Percentiles rank a stretch among this genome's conserved stretches.
phyloP scores from a whole-genome alignment of 371 early-diverging fungal genomes.

The Mortierella sp. region DNA sequence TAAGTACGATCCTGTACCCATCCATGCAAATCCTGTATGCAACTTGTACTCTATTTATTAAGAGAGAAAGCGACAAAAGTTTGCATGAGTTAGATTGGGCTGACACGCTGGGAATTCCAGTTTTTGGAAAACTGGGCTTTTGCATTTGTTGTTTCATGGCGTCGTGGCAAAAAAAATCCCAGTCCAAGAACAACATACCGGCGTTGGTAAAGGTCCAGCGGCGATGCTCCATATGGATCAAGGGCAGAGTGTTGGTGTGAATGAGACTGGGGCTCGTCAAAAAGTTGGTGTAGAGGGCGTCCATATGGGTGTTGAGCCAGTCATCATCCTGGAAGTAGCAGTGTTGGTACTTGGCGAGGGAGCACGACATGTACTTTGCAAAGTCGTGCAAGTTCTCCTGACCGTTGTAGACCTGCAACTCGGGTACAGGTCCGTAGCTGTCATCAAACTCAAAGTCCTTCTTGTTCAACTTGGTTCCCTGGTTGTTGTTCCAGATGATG shows the following conservation, averaged over 20 bases:
- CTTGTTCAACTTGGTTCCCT: slow-evolving; percentile 32
- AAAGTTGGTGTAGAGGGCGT: slow-evolving; percentile 74
- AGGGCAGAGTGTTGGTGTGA: slow-evolving; percentile 71
- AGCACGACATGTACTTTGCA: slow-evolving; percentile 72
- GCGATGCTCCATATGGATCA: slow-evolving; percentile 67
- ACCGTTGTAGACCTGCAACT: slow-evolving; percentile 61
- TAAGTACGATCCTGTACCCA: slow-evolving; percentile 72
- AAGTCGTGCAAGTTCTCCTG: slow-evolving; percentile 67
- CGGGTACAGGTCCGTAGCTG: slow-evolving; percentile 41
- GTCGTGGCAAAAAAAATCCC: not conserved
- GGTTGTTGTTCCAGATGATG: slow-evolving; percentile 66
- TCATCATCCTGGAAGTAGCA: slow-evolving; percentile 78
- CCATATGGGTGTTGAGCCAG: slow-evolving; percentile 69
- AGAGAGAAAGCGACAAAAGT: not conserved
- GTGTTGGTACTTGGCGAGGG: slow-evolving; percentile 67
- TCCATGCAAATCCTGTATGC: slow-evolving; percentile 74
- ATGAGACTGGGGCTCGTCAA: slow-evolving; percentile 68
- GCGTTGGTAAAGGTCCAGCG: slow-evolving; percentile 71
- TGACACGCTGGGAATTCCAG: not conserved
- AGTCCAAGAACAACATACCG: slow-evolving; percentile 50
- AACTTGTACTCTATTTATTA: slow-evolving; percentile 51
- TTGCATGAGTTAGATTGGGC: not conserved
- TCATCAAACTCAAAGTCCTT: slow-evolving; percentile 58
- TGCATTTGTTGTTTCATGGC: not conserved
- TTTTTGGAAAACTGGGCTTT: not conserved